Base-by-base conservation (phyloP, 805 yeast species). In the Candida jianshihensis region DNA sequence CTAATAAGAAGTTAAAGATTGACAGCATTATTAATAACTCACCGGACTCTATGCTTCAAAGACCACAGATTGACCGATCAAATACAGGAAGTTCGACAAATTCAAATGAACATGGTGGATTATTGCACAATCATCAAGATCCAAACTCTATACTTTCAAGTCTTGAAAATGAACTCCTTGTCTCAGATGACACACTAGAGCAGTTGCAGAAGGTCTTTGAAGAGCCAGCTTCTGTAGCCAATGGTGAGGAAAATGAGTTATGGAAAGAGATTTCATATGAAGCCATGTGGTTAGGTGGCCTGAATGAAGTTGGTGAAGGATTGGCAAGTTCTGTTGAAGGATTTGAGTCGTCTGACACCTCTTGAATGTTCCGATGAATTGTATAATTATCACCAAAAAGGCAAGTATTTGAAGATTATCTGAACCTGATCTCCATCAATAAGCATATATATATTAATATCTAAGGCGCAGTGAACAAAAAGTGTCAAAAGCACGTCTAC, bases 221-320 rank as follows among this genome's bases (percentile, higher is more conserved):
- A 19, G 31, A 29, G n/a, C 22, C 31, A 12, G 15, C 18, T 9
- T n/a, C 24, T 4, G 31, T 14, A 9, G 13, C 59, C 3, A 61
- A 61, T n/a, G 56, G 61, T 14, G 53, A 59, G 4, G 81, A 75
- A 43, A 55, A 62, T 34, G 70, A 79, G 41, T 59, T 83, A 22
- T 83, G 94, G 94, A 78, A 75, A 50, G 89, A 82, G 43, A 78
- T 83, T 37, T 76, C 88, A 0, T 73, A 72, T 48, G 86, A 81
- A 48, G 89, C 89, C 0, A 78, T 73, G 46, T 83, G 94, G 94
- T 37, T 53, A 16, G 46, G 39, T 9, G 43, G 54, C 2, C 57
- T 83, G 38, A 71, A 71, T 38, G 73, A 65, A 31, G 59, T 56
- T 14, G 60, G 62, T 16, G 66, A 62, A 26, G 72, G 65, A 32